Evolutionary conservation across 2,329 filamentous ascomycete genomes (phyloP), one percentile per base, ranked within the genome.

Genomic region (Talaromyces atroroseus): DNA sequence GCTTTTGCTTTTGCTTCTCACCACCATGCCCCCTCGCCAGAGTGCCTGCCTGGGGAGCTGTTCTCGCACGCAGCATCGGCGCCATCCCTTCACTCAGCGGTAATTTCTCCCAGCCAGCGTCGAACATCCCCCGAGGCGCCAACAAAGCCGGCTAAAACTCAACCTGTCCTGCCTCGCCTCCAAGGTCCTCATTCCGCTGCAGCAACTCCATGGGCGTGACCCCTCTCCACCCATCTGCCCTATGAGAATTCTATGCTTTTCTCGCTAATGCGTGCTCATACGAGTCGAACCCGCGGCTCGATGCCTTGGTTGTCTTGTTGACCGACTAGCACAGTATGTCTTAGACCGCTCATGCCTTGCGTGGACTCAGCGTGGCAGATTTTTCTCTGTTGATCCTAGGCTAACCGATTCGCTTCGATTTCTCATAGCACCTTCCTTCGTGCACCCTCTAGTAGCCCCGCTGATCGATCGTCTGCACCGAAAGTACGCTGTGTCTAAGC

Each of bases 111-210:
- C 11, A 2, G 3, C 16, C 26, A 10, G 47, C 47, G 21, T 49
- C 24, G 6, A 21, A 32, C n/a, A 32, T 29, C 7, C 32, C 32
- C 3, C 23, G 47, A 49, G 47, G n/a, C 2, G 23, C 10, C 1
- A 36, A n/a, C 23, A 48, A 26, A n/a, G 24, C 47, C 18, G 18
- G n/a, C 7, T 26, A 26, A 26, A 26, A 34, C 18, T n/a, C n/a
- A n/a, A n/a, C n/a, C n/a, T 18, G 52, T 52, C n/a, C 32, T 51
- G 18, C 21, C 51, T 50, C 57, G 62, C 64, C 66, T 65, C 62
- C 69, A 71, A 70, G 69, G 68, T 71, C 66, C 52, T 51, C 57
- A 56, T 21, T 34, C 20, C 36, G 23, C 16, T 20, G 40, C 18
- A 23, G 21, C 14, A 24, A 46, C 32, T 36, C 14, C 56, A 58